Base-by-base conservation (phyloP, 345 rosid genomes). In the Litchi chinensis region DNA sequence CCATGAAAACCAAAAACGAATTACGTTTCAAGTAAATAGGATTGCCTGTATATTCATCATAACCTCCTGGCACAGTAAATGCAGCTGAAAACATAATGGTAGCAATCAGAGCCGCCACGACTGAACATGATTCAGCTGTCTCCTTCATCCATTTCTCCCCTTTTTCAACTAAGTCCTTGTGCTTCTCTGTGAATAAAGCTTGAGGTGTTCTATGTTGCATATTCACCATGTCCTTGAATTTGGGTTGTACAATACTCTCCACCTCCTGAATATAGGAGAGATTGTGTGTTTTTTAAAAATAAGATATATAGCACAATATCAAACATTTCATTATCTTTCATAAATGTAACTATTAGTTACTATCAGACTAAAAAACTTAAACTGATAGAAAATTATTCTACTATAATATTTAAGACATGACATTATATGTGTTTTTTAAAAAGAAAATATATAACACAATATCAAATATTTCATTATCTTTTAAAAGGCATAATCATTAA, bases 231-330 rank as follows among this genome's bases (percentile, higher is more conserved):
- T 89, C 91, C 71, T 79, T 83, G 71, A 88, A 85, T 74, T 88
- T 91, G 1, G 97, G 97, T 43, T 87, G 93, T 43, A 87, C 97
- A 43, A 93, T 66, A 6, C 86, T 85, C 82, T 91, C 93, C 76
- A 93, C 97, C 79, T 93, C 95, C 94, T 92, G 76, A 19, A 73
- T 50, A 21, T 40, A 10, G 11, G 28, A 43, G 3, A n/a, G 8
- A 46, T 52, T 50, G 4, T 13, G 19, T 50, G 56, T 50, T 13
- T 50, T 50, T 4, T 32, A 32, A 3, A 32, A 32, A 32, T 3
- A 32, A 32, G 37, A 32, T 32, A 32, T 32, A 32, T 32, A 32
- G 1, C 3, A 32, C 37, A 2, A 32, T 32, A 1, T 32, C 37
- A 32, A 32, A 32, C 3, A 2, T 32, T 32, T 32, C 4, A 3